phyloP scores from a whole-genome alignment of 306 rosid species.

The Begonia loranthoides region DNA sequence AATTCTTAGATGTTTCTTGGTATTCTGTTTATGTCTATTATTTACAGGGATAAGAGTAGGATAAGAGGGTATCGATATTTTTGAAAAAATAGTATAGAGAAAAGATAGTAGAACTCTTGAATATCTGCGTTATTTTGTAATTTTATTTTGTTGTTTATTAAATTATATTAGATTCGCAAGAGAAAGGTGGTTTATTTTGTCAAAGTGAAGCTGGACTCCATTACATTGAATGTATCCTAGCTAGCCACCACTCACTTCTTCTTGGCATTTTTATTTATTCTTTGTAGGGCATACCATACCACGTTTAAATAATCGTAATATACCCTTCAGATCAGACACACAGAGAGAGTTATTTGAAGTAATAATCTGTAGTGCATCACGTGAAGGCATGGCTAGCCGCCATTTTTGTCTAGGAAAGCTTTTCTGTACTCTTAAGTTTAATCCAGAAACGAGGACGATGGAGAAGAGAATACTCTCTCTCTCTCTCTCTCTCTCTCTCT shows the following conservation, averaged over 20 bases:
- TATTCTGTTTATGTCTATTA: too few relatives aligned
- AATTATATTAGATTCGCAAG: too few relatives aligned
- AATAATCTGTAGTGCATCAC: conserved; percentile 36
- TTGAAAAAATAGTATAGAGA: too few relatives aligned
- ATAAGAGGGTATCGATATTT: too few relatives aligned
- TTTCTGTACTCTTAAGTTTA: conserved; percentile 17
- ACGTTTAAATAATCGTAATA: conserved; percentile 5
- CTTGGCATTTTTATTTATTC: neutral
- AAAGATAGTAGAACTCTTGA: too few relatives aligned
- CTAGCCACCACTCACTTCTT: neutral
- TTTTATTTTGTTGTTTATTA: too few relatives aligned
- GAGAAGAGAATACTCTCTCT: neutral
- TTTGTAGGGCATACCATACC: conserved; percentile 17
- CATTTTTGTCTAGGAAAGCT: conserved; percentile 36
- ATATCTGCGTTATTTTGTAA: too few relatives aligned
- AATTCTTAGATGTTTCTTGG: too few relatives aligned
- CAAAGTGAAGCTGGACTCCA: too few relatives aligned
- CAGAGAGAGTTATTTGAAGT: too few relatives aligned
- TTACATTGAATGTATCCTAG: neutral
- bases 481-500: neutral
- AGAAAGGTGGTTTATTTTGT: too few relatives aligned
- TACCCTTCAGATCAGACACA: conserved; percentile 10
- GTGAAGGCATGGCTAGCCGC: conserved; percentile 40
- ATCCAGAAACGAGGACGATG: conserved; percentile 9
- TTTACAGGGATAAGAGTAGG: too few relatives aligned